Conservation (phyloP, 306 rosid species). For the Acacia crassicarpa region DNA sequence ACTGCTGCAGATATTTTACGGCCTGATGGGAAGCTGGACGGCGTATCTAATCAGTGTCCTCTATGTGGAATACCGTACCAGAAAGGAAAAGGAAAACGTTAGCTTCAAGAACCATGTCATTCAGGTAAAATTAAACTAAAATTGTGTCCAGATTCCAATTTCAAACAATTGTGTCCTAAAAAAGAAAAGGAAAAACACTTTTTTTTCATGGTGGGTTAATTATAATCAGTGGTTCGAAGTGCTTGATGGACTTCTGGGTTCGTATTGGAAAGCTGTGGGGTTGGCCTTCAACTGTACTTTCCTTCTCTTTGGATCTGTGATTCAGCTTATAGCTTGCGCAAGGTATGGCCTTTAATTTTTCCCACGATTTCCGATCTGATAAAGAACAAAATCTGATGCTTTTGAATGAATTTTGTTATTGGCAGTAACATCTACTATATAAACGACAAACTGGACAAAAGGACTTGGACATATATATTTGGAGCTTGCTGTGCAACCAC, state of each 20-base stretch:
- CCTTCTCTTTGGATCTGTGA: conserved; percentile 18
- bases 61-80: conserved; percentile 8
- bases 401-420: neutral
- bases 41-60: conserved; percentile 9
- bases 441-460: conserved; percentile 70
- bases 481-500: conserved; percentile 86
- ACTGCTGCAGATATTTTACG: conserved; percentile 1
- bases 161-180: neutral
- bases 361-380: neutral
- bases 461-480: conserved; percentile 77
- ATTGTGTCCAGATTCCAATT: neutral
- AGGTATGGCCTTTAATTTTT: neutral
- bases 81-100: conserved; percentile 17
- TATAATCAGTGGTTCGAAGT: conserved; percentile 19
- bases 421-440: conserved; percentile 30
- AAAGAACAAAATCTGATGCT: neutral
- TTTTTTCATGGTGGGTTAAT: neutral
- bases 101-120: conserved; percentile 21
- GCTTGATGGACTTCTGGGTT: conserved; percentile 10
- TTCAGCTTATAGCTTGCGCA: conserved; percentile 19
- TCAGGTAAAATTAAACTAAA: neutral
- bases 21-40: neutral
- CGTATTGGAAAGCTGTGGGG: conserved; percentile 9
- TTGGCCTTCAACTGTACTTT: conserved; percentile 18
- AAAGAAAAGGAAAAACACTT: neutral